Conservation (phyloP, 2,329 filamentous ascomycete genomes). For the Ceratocystis alfenasii region DNA sequence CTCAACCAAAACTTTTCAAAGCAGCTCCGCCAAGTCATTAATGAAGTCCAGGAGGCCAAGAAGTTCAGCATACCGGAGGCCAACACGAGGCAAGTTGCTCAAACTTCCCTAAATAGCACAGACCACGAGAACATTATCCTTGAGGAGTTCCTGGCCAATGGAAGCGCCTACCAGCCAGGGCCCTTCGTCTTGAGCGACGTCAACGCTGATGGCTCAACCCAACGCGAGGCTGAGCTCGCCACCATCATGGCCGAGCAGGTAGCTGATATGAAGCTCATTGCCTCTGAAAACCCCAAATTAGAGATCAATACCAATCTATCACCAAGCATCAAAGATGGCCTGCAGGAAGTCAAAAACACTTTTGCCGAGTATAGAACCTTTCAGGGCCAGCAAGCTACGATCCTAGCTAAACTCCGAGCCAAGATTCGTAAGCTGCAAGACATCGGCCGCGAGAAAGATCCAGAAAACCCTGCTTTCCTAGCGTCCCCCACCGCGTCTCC, state of each 20-base stretch:
- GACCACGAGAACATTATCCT: neutral
- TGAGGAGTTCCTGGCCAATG: neutral
- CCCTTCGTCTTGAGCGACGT: neutral
- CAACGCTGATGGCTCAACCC: neutral
- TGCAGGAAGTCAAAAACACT: too few species aligned
- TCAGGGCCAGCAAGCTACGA: neutral
- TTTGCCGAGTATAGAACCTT: neutral
- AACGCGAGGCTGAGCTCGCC: constrained; percentile 1
- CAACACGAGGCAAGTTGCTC: neutral
- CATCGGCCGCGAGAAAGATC: neutral
- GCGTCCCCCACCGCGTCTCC: neutral
- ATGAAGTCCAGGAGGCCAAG: neutral
- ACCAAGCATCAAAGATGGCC: neutral
- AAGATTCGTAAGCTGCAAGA: neutral
- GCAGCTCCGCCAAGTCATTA: neutral
- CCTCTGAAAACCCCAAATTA: too few species aligned
- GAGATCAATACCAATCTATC: neutral
- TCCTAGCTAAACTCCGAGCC: neutral
- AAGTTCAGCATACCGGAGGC: neutral
- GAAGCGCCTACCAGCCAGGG: neutral
- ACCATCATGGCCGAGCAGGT: neutral
- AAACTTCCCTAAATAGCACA: neutral
- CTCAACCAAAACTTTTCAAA: neutral
- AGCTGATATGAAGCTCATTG: too few species aligned
- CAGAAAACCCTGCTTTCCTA: neutral